Base-by-base conservation (phyloP, 1,139 yeast species). In the Saccharomyces pastorianus region DNA sequence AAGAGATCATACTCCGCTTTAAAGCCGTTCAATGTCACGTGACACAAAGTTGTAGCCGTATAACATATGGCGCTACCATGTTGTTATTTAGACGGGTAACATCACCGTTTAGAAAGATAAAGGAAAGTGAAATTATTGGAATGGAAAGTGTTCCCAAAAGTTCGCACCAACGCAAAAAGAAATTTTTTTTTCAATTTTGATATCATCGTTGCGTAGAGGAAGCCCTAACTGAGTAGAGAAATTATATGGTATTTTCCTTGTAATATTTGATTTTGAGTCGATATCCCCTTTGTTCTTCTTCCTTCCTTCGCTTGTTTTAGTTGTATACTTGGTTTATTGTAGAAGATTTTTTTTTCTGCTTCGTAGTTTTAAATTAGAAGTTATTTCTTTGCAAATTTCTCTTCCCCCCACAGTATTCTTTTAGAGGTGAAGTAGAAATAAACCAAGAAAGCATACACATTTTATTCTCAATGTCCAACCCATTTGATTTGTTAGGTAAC, bases 401-500 rank as follows among this genome's bases (percentile, higher is more conserved):
- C 34, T 51, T 47, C 11, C 34, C 42, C 28, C 13, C 23, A 44
- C 23, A 29, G 20, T 26, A n/a, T 32, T 48, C n/a, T 42, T 20
- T 11, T 25, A 44, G 44, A 38, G 44, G 44, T 38, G 44, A 38
- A 38, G 44, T 20, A 38, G 44, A 38, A 38, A 9, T 38, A 38
- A 20, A 17, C 44, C 42, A 42, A 29, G 41, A 27, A 28, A 34
- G 27, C 42, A 52, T 42, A 50, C 34, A 47, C 11, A 26, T 42
- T 53, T 48, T 41, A 41, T 42, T 28, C 46, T 51, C 50, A 53
- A 64, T 64, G 67, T 63, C 68, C 58, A 79, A 79, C 72, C 81
- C 80, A 66, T 79, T 76, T 67, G 80, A 76, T 70, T 74, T 78
- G 67, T 71, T 79, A 74, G 83, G 83, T 65, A 74, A 89, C 83